Base-by-base conservation (phyloP, 257 asterid genomes). In the Nicotiana obtusifolia region DNA sequence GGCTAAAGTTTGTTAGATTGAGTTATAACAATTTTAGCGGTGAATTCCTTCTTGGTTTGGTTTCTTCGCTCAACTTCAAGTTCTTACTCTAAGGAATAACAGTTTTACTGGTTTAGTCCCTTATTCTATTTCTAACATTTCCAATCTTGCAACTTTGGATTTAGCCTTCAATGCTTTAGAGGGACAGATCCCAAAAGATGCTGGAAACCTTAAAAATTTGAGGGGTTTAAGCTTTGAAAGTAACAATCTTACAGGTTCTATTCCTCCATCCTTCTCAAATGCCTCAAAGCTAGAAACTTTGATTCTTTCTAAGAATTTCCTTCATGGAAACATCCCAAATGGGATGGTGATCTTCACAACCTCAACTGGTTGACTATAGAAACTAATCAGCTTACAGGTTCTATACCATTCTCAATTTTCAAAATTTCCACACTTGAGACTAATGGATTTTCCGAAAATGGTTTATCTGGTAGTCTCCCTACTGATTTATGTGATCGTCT, bases 341-440 rank as follows among this genome's bases (percentile, higher is more conserved):
- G 84, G 49, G 67, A 68, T 68, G 78, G 80, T 15, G 66, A 68
- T 69, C 80, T 81, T 52, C 80, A 22, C 13, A 81, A 59, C 26
- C 47, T 81, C 20, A 41, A 22, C 49, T 16, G 22, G 52, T 57
- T 81, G 80, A 20, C 9, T 16, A 17, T 81, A 20, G 71, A 81
- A 56, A 4, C 13, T 81, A 81, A 69, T 53, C 31, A 81, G 53
- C 78, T 81, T 81, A 35, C 17, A 3, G 80, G 84, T 57, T 61
- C 78, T 56, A n/a, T 68, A 14, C 28, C 59, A 4, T 8, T 31
- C 35, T n/a, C 56, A 31, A 17, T 81, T 54, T 81, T 80, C 54
- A 61, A 80, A 14, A 28, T 80, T 22, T 37, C 64, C n/a, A 56
- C 82, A 24, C 54, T 80, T 19, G 57, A 62, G 16, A 10, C 14